Evolutionary conservation across 306 rosid species (phyloP), one percentile per base, ranked within the genome.

Genomic region (Prunus dulcis): DNA sequence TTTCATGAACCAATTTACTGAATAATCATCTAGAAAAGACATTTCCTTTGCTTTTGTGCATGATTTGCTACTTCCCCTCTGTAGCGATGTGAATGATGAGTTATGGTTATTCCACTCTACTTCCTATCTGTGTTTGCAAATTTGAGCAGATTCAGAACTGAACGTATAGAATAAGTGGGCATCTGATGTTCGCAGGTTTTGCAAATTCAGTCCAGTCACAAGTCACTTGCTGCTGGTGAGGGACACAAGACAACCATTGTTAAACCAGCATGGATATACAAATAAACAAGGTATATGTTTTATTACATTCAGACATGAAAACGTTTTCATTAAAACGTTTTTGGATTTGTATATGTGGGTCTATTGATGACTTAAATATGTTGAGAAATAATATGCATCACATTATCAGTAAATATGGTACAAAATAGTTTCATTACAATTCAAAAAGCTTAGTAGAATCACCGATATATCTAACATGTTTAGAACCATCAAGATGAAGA

Each of bases 171-270:
- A 57, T 51, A 68, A 67, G 56, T 69, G 6, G 49, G 53, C 15
- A 66, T 27, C 47, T 56, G 32, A 56, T 19, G 67, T 25, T 43
- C 12, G 38, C 43, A 58, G 38, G 53, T 43, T 53, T n/a, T 20
- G 53, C 34, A 22, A 19, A 43, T 73, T 53, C 67, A 58, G 43
- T 14, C 67, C 23, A 9, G 12, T 34, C 64, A 32, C 46, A 43
- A 41, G 17, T 57, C 74, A 66, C 62, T 20, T 55, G 34, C 63
- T 51, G 71, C 34, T 65, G 61, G 14, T 38, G 13, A 55, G 64
- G 55, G 50, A 62, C 75, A 62, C 67, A 82, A 25, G 18, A 82
- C 10, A 46, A 57, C 12, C 52, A 49, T n/a, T 32, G 64, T 58
- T 17, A 73, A 66, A 41, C 22, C 25, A 32, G 41, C 67, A 65